Percentiles rank a stretch among this genome's conserved stretches.
Conservation (phyloP, 371 early-diverging fungal species). For the Mortierella sp. region DNA sequence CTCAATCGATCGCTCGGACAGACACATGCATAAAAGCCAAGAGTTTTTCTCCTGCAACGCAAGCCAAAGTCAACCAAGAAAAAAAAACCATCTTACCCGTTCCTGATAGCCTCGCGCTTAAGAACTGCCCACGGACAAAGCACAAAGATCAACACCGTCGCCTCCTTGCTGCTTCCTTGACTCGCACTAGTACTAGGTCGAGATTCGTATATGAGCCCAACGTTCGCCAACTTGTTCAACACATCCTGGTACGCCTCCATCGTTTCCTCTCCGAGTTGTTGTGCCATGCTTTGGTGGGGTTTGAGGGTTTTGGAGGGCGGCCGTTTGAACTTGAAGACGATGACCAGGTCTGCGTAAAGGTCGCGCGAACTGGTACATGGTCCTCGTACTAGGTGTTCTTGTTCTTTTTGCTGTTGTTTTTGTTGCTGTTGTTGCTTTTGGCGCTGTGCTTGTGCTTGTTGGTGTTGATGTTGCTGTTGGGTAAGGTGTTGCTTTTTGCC, state of each 20-base stretch:
- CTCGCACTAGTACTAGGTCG: constrained; percentile 13
- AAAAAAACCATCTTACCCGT: constrained; percentile 21
- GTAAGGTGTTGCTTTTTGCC: constrained; percentile 1
- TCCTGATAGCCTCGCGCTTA: constrained; percentile 36
- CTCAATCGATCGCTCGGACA: too few relatives aligned
- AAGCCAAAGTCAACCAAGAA: neutral
- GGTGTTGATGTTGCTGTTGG: neutral
- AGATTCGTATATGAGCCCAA: constrained; percentile 39
- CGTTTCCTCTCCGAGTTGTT: constrained; percentile 21
- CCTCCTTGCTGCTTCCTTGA: constrained; percentile 19
- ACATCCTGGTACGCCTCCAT: constrained; percentile 37
- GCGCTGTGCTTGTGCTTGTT: neutral
- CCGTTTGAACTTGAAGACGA: constrained; percentile 32
- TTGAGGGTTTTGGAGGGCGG: constrained; percentile 17
- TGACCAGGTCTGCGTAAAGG: constrained; percentile 38
- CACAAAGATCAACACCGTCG: constrained; percentile 27
- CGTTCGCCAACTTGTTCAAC: constrained; percentile 20
- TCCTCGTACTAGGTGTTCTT: neutral
- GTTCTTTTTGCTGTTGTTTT: neutral
- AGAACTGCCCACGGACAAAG: constrained; percentile 42
- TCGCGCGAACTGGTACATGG: constrained; percentile 33
- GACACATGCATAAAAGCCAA: too few relatives aligned
- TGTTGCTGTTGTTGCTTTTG: neutral
- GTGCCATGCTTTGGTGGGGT: neutral
- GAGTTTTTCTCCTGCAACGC: neutral